Evolutionary conservation across 1,284 basidiomycete genomes (phyloP).

Genomic region (Moesziomyces antarcticus): DNA sequence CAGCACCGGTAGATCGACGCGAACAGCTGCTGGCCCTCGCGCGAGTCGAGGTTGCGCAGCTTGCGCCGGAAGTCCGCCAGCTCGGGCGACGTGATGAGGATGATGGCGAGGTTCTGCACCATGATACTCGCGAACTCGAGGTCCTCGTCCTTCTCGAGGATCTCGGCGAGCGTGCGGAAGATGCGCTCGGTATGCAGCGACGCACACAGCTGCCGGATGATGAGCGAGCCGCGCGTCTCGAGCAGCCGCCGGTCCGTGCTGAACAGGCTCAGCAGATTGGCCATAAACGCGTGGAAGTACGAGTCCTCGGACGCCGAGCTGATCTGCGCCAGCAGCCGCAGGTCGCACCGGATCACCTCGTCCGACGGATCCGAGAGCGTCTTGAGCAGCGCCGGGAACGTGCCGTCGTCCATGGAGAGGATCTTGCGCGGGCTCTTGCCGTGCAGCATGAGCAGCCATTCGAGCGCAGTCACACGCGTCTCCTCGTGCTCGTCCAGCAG

Average conservation of each 20-base stretch:
- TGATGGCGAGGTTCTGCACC: constrained; percentile 95
- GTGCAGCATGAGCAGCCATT: constrained; percentile 99
- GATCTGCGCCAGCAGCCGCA: constrained; percentile 95
- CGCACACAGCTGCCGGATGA: constrained; percentile 93
- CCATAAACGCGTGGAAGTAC: constrained; percentile 96
- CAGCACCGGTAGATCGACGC: constrained; percentile 93
- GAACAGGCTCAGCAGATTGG: constrained; percentile 91
- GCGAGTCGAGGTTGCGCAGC: constrained; percentile 86
- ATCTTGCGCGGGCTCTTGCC: constrained; percentile 98
- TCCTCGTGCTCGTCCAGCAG: constrained; percentile 96
- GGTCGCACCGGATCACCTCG: constrained; percentile 95
- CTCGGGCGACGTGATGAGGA: constrained; percentile 95
- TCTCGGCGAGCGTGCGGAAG: constrained; percentile 94
- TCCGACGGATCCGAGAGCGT: constrained; percentile 96
- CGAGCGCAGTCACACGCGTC: constrained; percentile 91
- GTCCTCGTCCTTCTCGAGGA: constrained; percentile 98
- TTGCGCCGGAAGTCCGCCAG: constrained; percentile 90
- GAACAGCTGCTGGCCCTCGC: constrained; percentile 91
- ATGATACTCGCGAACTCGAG: constrained; percentile 96
- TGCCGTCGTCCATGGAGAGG: constrained; percentile 93
- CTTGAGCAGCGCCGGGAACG: constrained; percentile 93
- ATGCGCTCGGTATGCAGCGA: constrained; percentile 95
- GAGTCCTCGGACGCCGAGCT: constrained; percentile 89
- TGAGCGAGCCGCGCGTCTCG: constrained; percentile 91
- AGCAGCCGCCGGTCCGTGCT: constrained; percentile 91